Evolutionary conservation across 129 eudicot species (phyloP), one percentile per base, ranked within the genome.

Genomic region (Kitagawia praeruptora): DNA sequence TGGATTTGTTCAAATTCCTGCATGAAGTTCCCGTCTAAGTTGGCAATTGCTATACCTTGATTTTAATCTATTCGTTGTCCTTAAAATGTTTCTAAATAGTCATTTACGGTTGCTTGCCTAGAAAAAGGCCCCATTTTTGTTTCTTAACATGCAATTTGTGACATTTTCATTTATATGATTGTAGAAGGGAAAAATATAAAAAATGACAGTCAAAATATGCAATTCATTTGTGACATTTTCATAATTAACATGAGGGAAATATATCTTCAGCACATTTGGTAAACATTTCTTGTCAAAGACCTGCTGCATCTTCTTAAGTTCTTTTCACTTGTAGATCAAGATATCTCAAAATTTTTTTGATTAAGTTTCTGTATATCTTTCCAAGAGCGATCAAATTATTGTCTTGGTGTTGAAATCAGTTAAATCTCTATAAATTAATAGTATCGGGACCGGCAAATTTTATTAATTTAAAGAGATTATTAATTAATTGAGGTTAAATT

Each of bases 41-140:
- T 67, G 42, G 39, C 73, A 31, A 67, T 67, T 13, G 73, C 9
- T 4, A 67, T 67, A 67, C 21, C 41, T 67, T 28, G 23, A 31
- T 67, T 67, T 31, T 34, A 66, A 27, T 67, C 41, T 23, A 67
- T 67, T 67, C 31, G 73, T 67, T 67, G 10, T 67, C 73, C 73
- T 67, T 14, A 23, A 67, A 31, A n/a, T 61, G 69, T 25, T 58
- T 25, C 37, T 61, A 8, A n/a, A 61, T 25, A 61, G 69, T n/a
- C 15, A 61, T 61, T 10, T 15, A 25, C 37, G 67, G 5, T 8
- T 56, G 67, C 67, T n/a, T 58, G 25, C 67, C 31, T 58, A 58
- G 37, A 34, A 34, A 34, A 58, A 58, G 67, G 69, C 69, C 10
- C 10, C 34, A 61, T 8, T 2, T 58, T 8, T 16, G 5, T 58